phyloP scores from a whole-genome alignment of 2,329 filamentous ascomycete genomes.

The Beauveria sp. region DNA sequence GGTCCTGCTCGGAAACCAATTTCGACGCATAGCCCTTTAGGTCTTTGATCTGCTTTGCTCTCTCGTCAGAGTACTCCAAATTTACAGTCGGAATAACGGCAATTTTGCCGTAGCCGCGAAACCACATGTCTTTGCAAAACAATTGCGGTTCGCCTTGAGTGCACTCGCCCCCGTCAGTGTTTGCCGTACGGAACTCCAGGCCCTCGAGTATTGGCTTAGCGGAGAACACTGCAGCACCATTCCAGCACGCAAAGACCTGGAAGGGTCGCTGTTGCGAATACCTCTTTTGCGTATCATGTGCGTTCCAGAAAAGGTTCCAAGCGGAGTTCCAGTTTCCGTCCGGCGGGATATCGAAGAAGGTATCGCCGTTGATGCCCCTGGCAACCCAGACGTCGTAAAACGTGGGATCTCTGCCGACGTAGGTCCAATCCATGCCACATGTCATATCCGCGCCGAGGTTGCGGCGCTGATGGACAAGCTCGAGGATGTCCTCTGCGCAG shows the following conservation, averaged over 20 bases:
- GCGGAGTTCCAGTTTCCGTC: conserved; percentile 42
- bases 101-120: conserved; percentile 39
- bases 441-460: conserved; percentile 44
- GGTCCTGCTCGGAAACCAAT: conserved; percentile 23
- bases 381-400: conserved; percentile 54
- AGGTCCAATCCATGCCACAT: conserved; percentile 53
- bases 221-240: conserved; percentile 43
- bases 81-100: conserved; percentile 50
- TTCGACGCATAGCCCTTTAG: conserved; percentile 41
- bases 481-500: conserved; percentile 49
- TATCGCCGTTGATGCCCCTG: conserved; percentile 43
- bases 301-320: conserved; percentile 46
- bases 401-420: conserved; percentile 32
- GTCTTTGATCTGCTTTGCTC: conserved; percentile 37
- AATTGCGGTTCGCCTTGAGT: conserved; percentile 46
- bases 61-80: conserved; percentile 44
- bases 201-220: conserved; percentile 38
- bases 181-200: conserved; percentile 36
- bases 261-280: conserved; percentile 37
- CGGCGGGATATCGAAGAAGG: conserved; percentile 45
- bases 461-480: conserved; percentile 42
- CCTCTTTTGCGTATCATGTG: conserved; percentile 26
- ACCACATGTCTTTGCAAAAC: conserved; percentile 52
- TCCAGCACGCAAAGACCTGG: conserved; percentile 56
- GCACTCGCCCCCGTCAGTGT: conserved; percentile 24